These are phyloP conservation scores for Collybia mongolica DNA, from an alignment of 768 basidiomycete species.

Conservation along the genomic window DNA sequence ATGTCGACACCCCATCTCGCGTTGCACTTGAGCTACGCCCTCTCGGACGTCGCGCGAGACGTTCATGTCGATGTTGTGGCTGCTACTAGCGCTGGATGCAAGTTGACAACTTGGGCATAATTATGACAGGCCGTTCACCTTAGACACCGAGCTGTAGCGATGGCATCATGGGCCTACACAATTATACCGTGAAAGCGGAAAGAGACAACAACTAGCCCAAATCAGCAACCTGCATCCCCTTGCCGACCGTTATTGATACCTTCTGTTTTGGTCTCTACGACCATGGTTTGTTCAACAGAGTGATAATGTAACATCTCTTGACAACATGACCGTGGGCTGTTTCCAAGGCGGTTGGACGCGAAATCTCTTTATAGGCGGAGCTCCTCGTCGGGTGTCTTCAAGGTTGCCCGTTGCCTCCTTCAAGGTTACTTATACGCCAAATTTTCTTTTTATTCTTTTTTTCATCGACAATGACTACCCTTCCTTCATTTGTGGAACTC, in stretches of 20 bases:
- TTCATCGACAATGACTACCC: slow-evolving; percentile 55
- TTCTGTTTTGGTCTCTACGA: slow-evolving; percentile 38
- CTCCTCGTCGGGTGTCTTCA: slow-evolving; percentile 23
- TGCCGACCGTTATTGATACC: slow-evolving; percentile 59
- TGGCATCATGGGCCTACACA: slow-evolving; percentile 14
- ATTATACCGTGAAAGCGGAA: neutral
- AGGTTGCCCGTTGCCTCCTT: slow-evolving; percentile 32
- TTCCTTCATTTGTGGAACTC: slow-evolving; percentile 86
- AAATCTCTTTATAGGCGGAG: slow-evolving; percentile 37
- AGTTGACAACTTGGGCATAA: neutral
- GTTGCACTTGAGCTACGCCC: neutral
- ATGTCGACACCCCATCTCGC: slow-evolving; percentile 1
- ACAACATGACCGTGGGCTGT: slow-evolving; percentile 58
- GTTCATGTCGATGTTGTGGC: no score
- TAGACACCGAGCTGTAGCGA: slow-evolving; percentile 4
- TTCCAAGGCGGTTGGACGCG: slow-evolving; percentile 42
- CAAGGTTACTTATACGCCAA: slow-evolving; percentile 18
- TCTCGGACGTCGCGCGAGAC: neutral
- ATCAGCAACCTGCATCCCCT: slow-evolving; percentile 48
- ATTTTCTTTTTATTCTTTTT: slow-evolving; percentile 32
- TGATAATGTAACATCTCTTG: slow-evolving; percentile 44
- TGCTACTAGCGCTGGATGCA: no score
- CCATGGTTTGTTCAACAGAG: slow-evolving; percentile 33
- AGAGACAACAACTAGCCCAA: slow-evolving; percentile 8
- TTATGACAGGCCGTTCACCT: neutral